Conservation (phyloP, 306 rosid species). For the Carpinus fangiana region DNA sequence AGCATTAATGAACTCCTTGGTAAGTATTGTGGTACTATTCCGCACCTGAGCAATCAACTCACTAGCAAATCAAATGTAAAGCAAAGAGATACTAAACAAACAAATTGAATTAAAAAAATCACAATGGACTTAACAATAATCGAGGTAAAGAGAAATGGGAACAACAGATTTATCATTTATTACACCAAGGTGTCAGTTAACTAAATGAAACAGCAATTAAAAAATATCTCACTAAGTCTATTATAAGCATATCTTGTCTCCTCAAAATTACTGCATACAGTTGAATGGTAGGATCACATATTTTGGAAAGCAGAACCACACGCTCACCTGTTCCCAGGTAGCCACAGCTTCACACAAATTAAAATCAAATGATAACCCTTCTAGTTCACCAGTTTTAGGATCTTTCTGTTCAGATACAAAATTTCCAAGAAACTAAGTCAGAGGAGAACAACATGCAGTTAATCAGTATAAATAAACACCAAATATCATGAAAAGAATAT, state of each 20-base stretch:
- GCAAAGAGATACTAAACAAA: conserved; percentile 30
- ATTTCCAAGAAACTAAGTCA: conserved; percentile 21
- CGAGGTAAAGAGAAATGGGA: neutral
- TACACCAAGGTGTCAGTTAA: neutral
- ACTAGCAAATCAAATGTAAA: conserved; percentile 46
- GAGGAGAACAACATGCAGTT: neutral
- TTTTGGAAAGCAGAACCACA: conserved; percentile 9
- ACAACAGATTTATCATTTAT: neutral
- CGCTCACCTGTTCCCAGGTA: conserved; percentile 92
- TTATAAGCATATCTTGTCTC: neutral
- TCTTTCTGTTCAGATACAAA: conserved; percentile 66
- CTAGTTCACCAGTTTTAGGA: conserved; percentile 89
- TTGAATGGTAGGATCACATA: conserved; percentile 3
- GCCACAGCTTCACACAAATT: conserved; percentile 94
- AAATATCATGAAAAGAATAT: neutral
- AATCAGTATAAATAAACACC: neutral
- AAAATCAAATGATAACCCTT: conserved; percentile 78
- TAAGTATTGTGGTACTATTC: conserved; percentile 90
- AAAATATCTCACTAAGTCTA: conserved; percentile 19
- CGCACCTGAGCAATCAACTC: conserved; percentile 85
- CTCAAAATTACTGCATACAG: neutral
- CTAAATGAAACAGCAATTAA: conserved; percentile 9
- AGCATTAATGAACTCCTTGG: conserved; percentile 86
- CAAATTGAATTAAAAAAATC: neutral
- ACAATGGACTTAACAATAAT: conserved; percentile 14